phyloP scores from a whole-genome alignment of 202 grass and related monocot species.

The Panicum hallii region DNA sequence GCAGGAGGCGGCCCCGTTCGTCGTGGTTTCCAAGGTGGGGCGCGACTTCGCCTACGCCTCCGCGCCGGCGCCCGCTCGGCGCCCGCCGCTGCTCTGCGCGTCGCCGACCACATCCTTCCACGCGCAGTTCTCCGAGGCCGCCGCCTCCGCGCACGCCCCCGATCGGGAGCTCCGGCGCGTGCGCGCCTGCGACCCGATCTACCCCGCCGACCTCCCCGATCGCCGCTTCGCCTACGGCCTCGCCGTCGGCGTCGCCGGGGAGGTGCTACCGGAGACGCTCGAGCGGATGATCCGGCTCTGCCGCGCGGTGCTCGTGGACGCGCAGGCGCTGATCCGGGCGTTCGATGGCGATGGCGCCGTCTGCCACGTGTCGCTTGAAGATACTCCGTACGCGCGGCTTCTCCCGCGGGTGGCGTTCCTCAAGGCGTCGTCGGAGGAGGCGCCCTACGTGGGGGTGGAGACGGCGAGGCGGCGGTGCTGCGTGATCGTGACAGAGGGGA shows the following conservation, averaged over 20 bases:
- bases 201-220: constrained; percentile 64
- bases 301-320: constrained; percentile 80
- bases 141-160: constrained; percentile 54
- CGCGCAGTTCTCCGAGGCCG: constrained; percentile 65
- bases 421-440: constrained; percentile 93
- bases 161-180: constrained; percentile 78
- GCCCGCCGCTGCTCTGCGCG: constrained; percentile 51
- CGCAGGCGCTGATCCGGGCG: constrained; percentile 87
- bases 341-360: constrained; percentile 76
- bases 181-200: constrained; percentile 76
- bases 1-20: constrained; percentile 4
- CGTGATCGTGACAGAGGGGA: constrained; percentile 93
- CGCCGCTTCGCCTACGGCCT: constrained; percentile 75
- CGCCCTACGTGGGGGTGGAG: constrained; percentile 77
- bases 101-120: constrained; percentile 82
- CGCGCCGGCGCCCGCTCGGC: constrained; percentile 48
- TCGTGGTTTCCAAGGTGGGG: constrained; percentile 82
- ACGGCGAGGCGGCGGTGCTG: constrained; percentile 66
- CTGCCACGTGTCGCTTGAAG: constrained; percentile 57
- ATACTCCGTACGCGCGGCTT: constrained; percentile 59
- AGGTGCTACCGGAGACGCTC: constrained; percentile 80
- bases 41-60: constrained; percentile 75
- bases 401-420: constrained; percentile 73
- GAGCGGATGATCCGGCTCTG: constrained; percentile 73
- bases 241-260: constrained; percentile 77